Evolutionary conservation across 148 eudicot species (phyloP).

Genomic region (Chenopodium suecicum): DNA sequence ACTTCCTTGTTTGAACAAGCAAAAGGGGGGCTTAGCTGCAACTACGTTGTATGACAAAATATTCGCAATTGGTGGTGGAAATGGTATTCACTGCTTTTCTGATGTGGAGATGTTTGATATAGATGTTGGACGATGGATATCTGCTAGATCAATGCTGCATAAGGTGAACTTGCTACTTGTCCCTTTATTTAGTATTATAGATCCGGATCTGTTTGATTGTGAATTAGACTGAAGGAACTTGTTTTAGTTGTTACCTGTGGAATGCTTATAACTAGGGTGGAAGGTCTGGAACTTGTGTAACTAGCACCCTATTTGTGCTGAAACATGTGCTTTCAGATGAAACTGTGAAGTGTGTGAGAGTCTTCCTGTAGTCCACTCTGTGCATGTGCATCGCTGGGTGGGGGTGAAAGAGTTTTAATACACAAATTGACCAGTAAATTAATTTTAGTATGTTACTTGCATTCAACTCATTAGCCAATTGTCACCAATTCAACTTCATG

Average conservation of each 20-base stretch:
- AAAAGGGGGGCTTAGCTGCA: slow-evolving; percentile 72
- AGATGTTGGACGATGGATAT: slow-evolving; percentile 75
- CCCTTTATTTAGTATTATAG: not conserved
- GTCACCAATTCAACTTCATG: not conserved
- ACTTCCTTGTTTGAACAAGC: slow-evolving; percentile 47
- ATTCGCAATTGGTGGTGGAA: slow-evolving; percentile 84
- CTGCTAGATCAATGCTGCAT: slow-evolving; percentile 67
- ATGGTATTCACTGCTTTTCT: slow-evolving; percentile 56
- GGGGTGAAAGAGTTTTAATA: not conserved
- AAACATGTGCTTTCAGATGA: slow-evolving; percentile 7
- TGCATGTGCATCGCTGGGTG: not conserved
- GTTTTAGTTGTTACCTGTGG: not conserved
- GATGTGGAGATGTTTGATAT: slow-evolving; percentile 81
- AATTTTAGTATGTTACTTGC: not conserved
- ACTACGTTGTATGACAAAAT: slow-evolving; percentile 55
- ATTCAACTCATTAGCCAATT: not conserved
- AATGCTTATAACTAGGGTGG: not conserved
- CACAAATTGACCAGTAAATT: not conserved
- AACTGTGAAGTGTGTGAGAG: not conserved
- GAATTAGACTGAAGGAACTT: slow-evolving; percentile 4
- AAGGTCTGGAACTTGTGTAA: not conserved
- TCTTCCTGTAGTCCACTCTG: too few species aligned
- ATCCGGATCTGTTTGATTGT: slow-evolving; percentile 5
- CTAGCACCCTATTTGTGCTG: not conserved
- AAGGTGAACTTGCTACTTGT: slow-evolving; percentile 47